Evolutionary conservation across 148 eudicot genomes (phyloP), one percentile per base, ranked within the genome.

Genomic region (Rhododendron ovatum): DNA sequence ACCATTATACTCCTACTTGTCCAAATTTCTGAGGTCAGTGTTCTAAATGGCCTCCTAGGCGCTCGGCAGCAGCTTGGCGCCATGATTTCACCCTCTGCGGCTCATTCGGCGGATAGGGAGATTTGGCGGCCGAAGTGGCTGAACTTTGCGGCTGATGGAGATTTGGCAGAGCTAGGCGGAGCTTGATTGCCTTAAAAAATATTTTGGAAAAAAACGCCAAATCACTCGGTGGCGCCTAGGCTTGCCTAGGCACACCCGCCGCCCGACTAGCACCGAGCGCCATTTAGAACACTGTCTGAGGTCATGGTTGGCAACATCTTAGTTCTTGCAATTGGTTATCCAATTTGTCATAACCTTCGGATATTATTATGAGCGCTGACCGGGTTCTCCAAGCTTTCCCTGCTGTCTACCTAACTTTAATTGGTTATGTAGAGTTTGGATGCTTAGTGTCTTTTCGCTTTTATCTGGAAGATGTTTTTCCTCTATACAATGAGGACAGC

Each of bases 261-360:
- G 43, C 43, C 43, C 1, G 7, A 41, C 43, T 41, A 0, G 43
- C 43, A 7, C 43, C 0, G 43, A 41, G 7, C 43, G 43, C 45
- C 45, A 41, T 41, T 41, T 41, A 41, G 45, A 41, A 41, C 45
- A 41, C 45, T 41, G 7, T 61, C 18, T 9, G 45, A 37, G 83
- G 69, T 53, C 71, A 30, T 59, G 69, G 35, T 48, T 82, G 59
- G 35, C 55, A 55, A 82, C 59, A 55, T 82, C 57, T 71, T 43
- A 81, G n/a, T 47, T 15, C 37, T 39, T 41, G 67, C 22, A 53
- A 48, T 74, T 55, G 74, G 77, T 86, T 73, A 55, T 57, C 84
- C 28, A 51, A 82, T 7, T 47, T 79, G 50, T 74, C 9, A 30
- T 39, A 57, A 24, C 80, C 74, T 74, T 14, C 4, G 18, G n/a